phyloP scores from a whole-genome alignment of 139 green algal genomes.

The Yamagishiella unicocca region DNA sequence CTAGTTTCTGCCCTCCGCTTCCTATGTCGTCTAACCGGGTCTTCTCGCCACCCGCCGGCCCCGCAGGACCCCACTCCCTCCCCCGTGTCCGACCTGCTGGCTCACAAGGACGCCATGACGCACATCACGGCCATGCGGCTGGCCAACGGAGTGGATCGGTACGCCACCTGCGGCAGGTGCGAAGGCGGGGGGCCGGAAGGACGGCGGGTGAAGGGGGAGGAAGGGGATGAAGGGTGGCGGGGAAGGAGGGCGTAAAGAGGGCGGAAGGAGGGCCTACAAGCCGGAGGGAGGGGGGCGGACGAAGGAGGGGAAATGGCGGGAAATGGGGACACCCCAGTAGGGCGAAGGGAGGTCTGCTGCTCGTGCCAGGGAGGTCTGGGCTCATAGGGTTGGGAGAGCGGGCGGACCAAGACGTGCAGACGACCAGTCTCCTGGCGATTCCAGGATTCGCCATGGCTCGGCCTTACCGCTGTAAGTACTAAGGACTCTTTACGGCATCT shows the following conservation, averaged over 20 bases:
- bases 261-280: too few relatives aligned
- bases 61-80: constrained; percentile 7
- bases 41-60: not conserved
- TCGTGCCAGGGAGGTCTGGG: too few relatives aligned
- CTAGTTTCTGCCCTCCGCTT: too few relatives aligned
- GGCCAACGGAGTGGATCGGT: constrained; percentile 62
- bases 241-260: not conserved
- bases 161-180: constrained; percentile 61
- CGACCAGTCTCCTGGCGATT: too few relatives aligned
- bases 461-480: too few relatives aligned
- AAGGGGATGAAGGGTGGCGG: not conserved
- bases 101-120: constrained; percentile 63
- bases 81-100: constrained; percentile 8
- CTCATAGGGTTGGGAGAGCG: too few relatives aligned
- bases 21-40: not conserved
- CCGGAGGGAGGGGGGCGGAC: not conserved
- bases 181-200: not conserved
- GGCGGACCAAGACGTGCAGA: too few relatives aligned
- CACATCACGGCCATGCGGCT: constrained; percentile 52
- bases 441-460: too few relatives aligned
- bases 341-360: not conserved
- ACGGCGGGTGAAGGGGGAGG: not conserved
- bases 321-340: not conserved
- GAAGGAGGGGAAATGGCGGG: too few relatives aligned
- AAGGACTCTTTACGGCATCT: too few relatives aligned